Base-by-base conservation (phyloP, 1,284 basidiomycete species). In the Tilletia caries region DNA sequence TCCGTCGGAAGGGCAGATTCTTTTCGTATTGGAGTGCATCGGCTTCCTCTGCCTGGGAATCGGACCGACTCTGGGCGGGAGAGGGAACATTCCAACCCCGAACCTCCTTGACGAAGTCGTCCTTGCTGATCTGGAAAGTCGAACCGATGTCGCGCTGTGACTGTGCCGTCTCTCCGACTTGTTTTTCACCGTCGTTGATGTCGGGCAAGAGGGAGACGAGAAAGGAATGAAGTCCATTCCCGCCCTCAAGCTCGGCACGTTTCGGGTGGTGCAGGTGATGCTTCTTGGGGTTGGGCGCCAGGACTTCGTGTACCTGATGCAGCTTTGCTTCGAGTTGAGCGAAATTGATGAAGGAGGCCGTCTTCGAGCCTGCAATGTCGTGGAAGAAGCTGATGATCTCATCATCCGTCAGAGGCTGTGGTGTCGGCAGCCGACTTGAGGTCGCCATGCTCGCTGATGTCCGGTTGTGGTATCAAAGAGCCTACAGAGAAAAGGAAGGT, bases 301-400 rank as follows among this genome's bases (percentile, higher is more conserved):
- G 50, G 29, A 67, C 66, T 18, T 52, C 23, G 58, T 52, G 37
- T 8, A 58, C 65, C n/a, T 29, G 27, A n/a, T 32, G 33, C 12
- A 67, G 54, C 43, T 60, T 18, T 18, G 50, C 43, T 43, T 67
- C 65, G 23, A 70, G 58, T 44, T 66, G 43, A 2, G 44, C 29
- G 50, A 58, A 67, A 33, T 23, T 70, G 65, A 69, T 67, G 60
- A 25, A 20, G 25, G 65, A 44, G 58, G 67, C 68, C 10, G 37
- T 66, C 25, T 66, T 41, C 15, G 37, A 27, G 20, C 48, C 48
- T 27, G 67, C 65, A 20, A 69, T 37, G 8, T 65, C 52, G 64
- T 46, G 44, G n/a, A 69, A 65, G 34, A 69, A 66, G 46, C 12
- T 27, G 33, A 43, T 29, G 25, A 69, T 65, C 62, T 69, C 68